Evolutionary conservation across 768 basidiomycete species (phyloP).

Genomic region (Tephrocybe sp.): DNA sequence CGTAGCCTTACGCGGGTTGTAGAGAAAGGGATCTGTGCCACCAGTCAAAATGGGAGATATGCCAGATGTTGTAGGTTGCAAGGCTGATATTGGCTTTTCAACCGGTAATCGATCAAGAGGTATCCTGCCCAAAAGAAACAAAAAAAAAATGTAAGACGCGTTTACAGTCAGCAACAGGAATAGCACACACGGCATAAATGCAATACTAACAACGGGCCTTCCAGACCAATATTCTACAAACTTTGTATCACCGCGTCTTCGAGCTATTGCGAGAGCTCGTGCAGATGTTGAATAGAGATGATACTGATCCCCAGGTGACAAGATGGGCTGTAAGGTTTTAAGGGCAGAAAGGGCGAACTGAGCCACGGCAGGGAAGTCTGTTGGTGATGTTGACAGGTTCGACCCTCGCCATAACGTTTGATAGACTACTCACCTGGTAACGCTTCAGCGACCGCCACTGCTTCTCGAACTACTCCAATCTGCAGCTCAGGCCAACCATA

Average conservation of each 20-base stretch:
- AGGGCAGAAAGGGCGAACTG: conserved; percentile 89
- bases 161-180: conserved; percentile 2
- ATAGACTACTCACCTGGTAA: conserved; percentile 67
- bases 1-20: conserved; percentile 76
- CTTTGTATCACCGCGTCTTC: conserved; percentile 71
- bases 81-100: conserved; percentile 63
- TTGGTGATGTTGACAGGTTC: conserved; percentile 4
- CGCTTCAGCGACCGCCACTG: conserved; percentile 86
- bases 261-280: conserved; percentile 70
- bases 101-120: conserved; percentile 67
- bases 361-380: conserved; percentile 83
- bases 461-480: conserved; percentile 90
- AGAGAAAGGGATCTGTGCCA: conserved; percentile 79
- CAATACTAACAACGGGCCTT: conserved; percentile 73
- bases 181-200: conserved; percentile 65
- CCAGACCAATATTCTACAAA: conserved; percentile 86
- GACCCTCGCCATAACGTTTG: background rate
- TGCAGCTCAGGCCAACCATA: conserved; percentile 97
- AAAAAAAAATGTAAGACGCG: conserved; percentile 5
- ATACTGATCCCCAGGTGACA: conserved; percentile 76
- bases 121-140: conserved; percentile 45
- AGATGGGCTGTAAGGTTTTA: conserved; percentile 63
- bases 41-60: conserved; percentile 52
- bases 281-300: conserved; percentile 72
- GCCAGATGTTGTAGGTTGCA: conserved; percentile 39